phyloP scores from a whole-genome alignment of 192 early-diverging fungal species.

The Haplosporangium gracile region DNA sequence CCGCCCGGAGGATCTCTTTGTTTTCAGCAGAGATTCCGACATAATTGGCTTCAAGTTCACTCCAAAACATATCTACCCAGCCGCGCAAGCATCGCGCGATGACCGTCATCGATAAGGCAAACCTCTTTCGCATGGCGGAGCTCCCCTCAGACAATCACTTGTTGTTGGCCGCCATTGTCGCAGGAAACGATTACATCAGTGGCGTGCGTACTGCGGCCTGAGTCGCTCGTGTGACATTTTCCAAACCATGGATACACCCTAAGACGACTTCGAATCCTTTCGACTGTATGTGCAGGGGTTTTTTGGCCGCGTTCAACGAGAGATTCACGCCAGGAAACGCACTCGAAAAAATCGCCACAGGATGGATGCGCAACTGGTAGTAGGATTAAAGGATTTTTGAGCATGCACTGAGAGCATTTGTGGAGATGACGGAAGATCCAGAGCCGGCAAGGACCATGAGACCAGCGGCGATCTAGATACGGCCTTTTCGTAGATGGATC shows the following conservation, averaged over 20 bases:
- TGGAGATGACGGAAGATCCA: slow-evolving; percentile 3
- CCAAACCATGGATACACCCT: not conserved
- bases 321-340: no score
- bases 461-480: not conserved
- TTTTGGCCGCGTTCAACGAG: no score
- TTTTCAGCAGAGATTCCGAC: not conserved
- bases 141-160: not conserved
- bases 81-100: not conserved
- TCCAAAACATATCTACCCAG: not conserved
- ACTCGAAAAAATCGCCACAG: not conserved
- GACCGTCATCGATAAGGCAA: not conserved
- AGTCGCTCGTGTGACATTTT: not conserved
- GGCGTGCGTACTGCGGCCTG: not conserved
- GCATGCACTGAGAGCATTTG: not conserved
- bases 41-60: not conserved
- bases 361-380: not conserved
- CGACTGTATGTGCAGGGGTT: not conserved
- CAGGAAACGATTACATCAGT: not conserved
- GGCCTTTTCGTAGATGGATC: not conserved
- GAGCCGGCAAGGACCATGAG: not conserved
- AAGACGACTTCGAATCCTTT: not conserved
- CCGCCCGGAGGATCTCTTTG: not conserved
- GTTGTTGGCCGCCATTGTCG: not conserved
- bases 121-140: not conserved
- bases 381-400: not conserved